phyloP scores from a whole-genome alignment of 2,329 filamentous ascomycete genomes.

The Capronia epimyces region DNA sequence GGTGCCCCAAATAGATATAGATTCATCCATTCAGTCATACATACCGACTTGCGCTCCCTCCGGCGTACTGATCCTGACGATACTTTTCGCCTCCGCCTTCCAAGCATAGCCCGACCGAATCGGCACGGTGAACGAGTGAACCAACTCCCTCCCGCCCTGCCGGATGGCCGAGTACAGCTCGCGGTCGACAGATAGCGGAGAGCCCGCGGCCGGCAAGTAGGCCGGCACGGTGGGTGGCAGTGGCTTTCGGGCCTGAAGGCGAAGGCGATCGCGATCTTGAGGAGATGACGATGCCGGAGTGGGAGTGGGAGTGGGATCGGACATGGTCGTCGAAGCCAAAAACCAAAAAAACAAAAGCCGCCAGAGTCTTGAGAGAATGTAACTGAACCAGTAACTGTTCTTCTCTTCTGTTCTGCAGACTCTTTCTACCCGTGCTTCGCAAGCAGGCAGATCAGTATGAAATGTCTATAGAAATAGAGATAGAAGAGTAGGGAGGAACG shows the following conservation, averaged over 20 bases:
- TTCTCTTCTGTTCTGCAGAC: too few relatives aligned
- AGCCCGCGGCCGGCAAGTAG: conserved; percentile 27
- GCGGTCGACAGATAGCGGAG: conserved; percentile 25
- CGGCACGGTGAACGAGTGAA: conserved; percentile 56
- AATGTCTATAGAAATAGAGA: too few relatives aligned
- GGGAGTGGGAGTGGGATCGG: not conserved
- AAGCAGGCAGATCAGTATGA: too few relatives aligned
- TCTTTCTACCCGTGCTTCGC: too few relatives aligned
- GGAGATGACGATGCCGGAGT: not conserved
- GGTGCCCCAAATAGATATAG: not conserved
- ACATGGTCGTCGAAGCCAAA: too few relatives aligned
- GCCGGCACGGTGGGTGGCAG: conserved; percentile 28
- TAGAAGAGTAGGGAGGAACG: too few relatives aligned
- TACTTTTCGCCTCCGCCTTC: conserved; percentile 61
- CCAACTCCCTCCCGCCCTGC: conserved; percentile 19
- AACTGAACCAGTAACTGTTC: too few relatives aligned
- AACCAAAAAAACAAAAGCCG: too few relatives aligned
- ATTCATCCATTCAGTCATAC: not conserved
- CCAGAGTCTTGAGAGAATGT: too few relatives aligned
- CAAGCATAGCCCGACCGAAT: conserved; percentile 70
- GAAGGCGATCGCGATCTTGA: conserved; percentile 18
- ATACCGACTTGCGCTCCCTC: conserved; percentile 65
- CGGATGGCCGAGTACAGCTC: conserved; percentile 28
- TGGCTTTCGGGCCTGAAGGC: conserved; percentile 20
- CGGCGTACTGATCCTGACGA: conserved; percentile 70